Evolutionary conservation across 129 eudicot species (phyloP), one percentile per base, ranked within the genome.

Genomic region (Centella asiatica): DNA sequence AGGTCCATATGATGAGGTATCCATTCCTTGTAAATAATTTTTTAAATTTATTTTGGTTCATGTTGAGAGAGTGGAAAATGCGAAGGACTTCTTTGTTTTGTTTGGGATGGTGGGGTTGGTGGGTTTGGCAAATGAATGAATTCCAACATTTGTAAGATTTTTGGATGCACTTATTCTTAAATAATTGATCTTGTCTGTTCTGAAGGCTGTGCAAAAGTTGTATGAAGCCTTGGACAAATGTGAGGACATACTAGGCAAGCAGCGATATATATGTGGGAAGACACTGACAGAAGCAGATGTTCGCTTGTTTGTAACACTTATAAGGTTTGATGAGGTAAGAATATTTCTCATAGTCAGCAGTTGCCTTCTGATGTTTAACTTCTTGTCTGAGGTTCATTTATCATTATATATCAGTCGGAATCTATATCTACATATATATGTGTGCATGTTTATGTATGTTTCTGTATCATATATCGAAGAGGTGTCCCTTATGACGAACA

Each of bases 321-420:
- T 92, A 46, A 76, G 96, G 78, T 92, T 92, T 80, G 99, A 92
- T 67, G 99, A 87, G 99, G 96, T 92, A 80, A 19, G 75, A 62
- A 14, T 50, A 48, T 57, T 46, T 15, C 33, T 5, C 20, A 6
- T 13, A 19, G 39, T 4, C 8, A 15, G 1, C 23, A 24, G 51
- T 13, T 23, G 12, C 42, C 22, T 59, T 59, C 24, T 20, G 27
- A 2, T 10, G 8, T 57, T 20, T 3, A 33, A 17, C 29, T 15
- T 2, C 27, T 57, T 34, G 18, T 40, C 28, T 20, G 12, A 56
- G 44, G 19, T 23, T 57, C 29, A 29, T 55, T 4, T 27, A 55
- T 29, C 11, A 22, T 11, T 14, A 31, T 29, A 55, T 29, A 13
- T 56, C n/a, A 13, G 9, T 31, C 60, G 1, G 1, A 27, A 52